These are phyloP conservation scores for Termitomyces sp. DNA, from an alignment of 768 basidiomycete species.

Conservation along the genomic window DNA sequence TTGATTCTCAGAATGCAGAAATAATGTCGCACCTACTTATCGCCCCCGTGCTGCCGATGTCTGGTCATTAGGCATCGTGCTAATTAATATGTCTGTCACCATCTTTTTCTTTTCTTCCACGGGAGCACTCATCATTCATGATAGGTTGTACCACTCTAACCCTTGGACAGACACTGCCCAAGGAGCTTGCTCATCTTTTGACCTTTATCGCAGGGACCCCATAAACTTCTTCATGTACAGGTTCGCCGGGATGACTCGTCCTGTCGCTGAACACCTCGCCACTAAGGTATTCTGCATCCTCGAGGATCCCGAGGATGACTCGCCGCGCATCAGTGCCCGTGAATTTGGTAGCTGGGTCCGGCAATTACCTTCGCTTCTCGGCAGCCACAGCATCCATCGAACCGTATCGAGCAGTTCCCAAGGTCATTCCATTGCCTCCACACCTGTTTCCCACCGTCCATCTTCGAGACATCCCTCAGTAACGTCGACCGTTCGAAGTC, in stretches of 20 bases:
- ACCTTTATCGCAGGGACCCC: constrained; percentile 73
- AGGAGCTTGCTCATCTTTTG: constrained; percentile 79
- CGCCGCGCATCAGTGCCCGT: constrained; percentile 66
- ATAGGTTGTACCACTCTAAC: constrained; percentile 94
- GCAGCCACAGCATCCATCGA: constrained; percentile 52
- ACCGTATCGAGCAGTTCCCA: constrained; percentile 58
- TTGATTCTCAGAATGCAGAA: constrained; percentile 83
- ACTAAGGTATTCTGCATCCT: constrained; percentile 81
- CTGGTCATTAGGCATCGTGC: constrained; percentile 97
- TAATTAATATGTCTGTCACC: constrained; percentile 87
- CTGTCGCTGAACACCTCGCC: constrained; percentile 87
- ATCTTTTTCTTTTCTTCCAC: constrained; percentile 18
- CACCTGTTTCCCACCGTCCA: constrained; percentile 69
- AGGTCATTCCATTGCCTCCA: constrained; percentile 59
- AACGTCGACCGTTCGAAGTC: constrained; percentile 44
- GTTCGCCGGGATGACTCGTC: constrained; percentile 84
- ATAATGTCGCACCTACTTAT: constrained; percentile 94
- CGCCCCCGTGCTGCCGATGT: constrained; percentile 94
- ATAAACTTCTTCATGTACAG: constrained; percentile 85
- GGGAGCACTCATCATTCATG: constrained; percentile 1
- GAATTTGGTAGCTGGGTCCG: constrained; percentile 87
- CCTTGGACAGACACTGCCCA: constrained; percentile 95
- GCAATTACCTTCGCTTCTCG: constrained; percentile 73
- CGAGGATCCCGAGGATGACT: constrained; percentile 60
- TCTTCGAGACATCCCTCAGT: constrained; percentile 60